phyloP scores from a whole-genome alignment of 148 eudicot genomes.

The Cornus florida region DNA sequence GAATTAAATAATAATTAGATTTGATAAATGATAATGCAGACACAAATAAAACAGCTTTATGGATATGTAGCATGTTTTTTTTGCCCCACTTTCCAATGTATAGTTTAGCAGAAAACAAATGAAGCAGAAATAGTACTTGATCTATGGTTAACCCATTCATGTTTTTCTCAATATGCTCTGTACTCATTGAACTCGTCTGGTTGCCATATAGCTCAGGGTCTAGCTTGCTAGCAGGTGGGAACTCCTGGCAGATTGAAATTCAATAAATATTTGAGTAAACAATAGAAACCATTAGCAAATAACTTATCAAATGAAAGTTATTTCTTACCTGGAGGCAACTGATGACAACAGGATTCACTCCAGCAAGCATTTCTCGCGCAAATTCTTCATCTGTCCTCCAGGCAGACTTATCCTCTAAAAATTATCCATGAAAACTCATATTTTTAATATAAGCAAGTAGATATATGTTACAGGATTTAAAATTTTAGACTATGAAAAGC shows the following conservation, averaged over 20 bases:
- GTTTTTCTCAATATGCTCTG: constrained; percentile 56
- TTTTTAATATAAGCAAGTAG: neutral
- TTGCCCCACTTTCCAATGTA: neutral
- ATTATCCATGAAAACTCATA: neutral
- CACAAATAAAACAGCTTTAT: neutral
- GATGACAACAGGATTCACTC: constrained; percentile 80
- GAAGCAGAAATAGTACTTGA: constrained; percentile 36
- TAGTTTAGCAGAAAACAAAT: neutral
- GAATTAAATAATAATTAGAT: neutral
- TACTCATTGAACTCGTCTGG: constrained; percentile 71
- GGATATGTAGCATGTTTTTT: neutral
- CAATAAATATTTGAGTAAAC: neutral
- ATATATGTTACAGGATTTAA: neutral
- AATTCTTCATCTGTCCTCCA: constrained; percentile 98
- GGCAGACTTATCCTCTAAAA: constrained; percentile 67
- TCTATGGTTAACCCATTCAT: constrained; percentile 69
- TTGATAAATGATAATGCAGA: neutral
- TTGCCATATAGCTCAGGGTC: constrained; percentile 60
- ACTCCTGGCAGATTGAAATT: constrained; percentile 49
- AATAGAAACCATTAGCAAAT: neutral
- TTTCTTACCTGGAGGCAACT: constrained; percentile 56
- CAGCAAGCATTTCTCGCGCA: constrained; percentile 94
- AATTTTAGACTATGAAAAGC: neutral
- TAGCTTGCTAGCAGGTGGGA: constrained; percentile 80
- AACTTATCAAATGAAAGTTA: constrained; percentile 5